Evolutionary conservation across 225 moss, liverwort and hornwort genomes (phyloP).

Genomic region (Pseudisothecium myosuroides): DNA sequence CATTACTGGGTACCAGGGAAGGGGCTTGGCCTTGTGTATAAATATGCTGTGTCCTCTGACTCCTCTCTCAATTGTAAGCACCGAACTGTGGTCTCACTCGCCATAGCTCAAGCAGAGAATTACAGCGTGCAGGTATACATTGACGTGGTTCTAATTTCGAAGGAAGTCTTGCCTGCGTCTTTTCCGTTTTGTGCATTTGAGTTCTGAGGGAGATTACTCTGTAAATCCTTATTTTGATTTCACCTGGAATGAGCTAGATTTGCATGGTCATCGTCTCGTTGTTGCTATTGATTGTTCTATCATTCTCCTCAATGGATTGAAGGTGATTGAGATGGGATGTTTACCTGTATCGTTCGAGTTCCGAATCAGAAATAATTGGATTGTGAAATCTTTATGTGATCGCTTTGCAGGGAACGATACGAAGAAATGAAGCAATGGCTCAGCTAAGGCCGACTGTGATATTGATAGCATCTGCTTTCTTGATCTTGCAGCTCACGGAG

Average conservation of each 20-base stretch:
- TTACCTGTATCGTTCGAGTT: neutral
- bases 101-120: neutral
- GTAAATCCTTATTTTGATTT: neutral
- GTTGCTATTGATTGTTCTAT: neutral
- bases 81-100: neutral
- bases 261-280: neutral
- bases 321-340: neutral
- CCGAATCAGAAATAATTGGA: neutral
- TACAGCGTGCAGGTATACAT: neutral
- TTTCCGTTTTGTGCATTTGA: neutral
- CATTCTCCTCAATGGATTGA: too few relatives aligned
- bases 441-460: neutral
- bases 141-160: neutral
- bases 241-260: neutral
- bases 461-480: neutral
- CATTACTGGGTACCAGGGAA: too few relatives aligned
- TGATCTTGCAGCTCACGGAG: neutral
- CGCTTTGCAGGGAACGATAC: neutral
- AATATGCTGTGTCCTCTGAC: neutral
- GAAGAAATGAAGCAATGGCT: neutral
- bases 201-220: neutral
- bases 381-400: neutral
- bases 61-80: neutral
- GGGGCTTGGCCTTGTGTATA: neutral
- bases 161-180: neutral